These are phyloP conservation scores for Thalassiosira ordinaria DNA, from an alignment of 352 stramenopile species.

Conservation along the genomic window DNA sequence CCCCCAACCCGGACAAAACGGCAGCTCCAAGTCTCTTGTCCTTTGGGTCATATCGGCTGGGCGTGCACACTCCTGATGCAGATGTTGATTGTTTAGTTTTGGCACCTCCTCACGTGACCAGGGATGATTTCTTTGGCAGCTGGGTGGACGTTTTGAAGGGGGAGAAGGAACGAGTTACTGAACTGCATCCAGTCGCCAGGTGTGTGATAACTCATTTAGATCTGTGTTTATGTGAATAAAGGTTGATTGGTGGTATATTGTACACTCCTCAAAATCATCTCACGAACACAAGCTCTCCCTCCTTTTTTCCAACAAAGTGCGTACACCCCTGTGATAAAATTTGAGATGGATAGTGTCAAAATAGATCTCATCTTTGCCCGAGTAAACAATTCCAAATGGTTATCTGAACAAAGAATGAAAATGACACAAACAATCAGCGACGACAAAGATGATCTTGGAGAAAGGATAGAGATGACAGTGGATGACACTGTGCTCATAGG, in stretches of 20 bases:
- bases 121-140: conserved; percentile 93
- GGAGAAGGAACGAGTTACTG: conserved; percentile 69
- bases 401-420: conserved; percentile 23
- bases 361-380: conserved; percentile 94
- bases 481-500: conserved; percentile 62
- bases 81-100: conserved; percentile 96
- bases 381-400: conserved; percentile 45
- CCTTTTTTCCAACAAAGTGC: conserved; percentile 70
- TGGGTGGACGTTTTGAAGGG: conserved; percentile 69
- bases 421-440: conserved; percentile 40
- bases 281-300: neutral
- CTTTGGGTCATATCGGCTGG: conserved; percentile 96
- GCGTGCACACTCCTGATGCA: conserved; percentile 93
- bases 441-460: conserved; percentile 54
- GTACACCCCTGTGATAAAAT: conserved; percentile 95
- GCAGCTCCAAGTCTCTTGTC: conserved; percentile 20
- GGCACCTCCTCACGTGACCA: conserved; percentile 89
- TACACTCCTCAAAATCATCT: no score
- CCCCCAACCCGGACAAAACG: neutral
- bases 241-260: no score
- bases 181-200: conserved; percentile 84
- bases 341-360: conserved; percentile 90
- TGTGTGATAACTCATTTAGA: conserved; percentile 83
- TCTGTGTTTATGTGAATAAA: no score
- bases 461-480: conserved; percentile 33